Evolutionary conservation across 2,329 filamentous ascomycete species (phyloP).

Genomic region (Lecanicillium sp.): DNA sequence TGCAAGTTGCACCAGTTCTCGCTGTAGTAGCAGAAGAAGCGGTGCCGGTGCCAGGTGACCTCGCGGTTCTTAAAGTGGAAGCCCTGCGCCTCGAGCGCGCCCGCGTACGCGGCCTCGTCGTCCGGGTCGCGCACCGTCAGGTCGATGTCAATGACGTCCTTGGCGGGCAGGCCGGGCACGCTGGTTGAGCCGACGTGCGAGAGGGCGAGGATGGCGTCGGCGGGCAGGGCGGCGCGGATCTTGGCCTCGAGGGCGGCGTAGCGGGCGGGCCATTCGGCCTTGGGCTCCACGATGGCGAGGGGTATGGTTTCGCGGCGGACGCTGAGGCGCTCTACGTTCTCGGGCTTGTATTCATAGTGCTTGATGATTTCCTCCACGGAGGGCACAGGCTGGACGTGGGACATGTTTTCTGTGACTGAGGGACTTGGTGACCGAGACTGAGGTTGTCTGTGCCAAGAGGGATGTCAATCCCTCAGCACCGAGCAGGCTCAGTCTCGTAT

Average conservation of each 20-base stretch:
- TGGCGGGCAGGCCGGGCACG: constrained; percentile 37
- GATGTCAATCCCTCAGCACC: neutral
- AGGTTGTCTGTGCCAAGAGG: neutral
- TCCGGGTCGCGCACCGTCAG: constrained; percentile 31
- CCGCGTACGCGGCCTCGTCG: constrained; percentile 33
- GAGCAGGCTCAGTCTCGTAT: neutral
- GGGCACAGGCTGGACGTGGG: neutral
- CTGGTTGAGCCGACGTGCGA: constrained; percentile 41
- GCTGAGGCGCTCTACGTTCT: constrained; percentile 11
- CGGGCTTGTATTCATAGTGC: constrained; percentile 10
- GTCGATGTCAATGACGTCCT: constrained; percentile 43
- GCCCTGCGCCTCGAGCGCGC: constrained; percentile 31
- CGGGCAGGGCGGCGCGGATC: constrained; percentile 25
- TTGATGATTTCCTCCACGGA: constrained; percentile 3
- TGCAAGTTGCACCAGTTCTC: constrained; percentile 36
- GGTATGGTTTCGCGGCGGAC: constrained; percentile 8
- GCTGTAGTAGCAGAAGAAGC: constrained; percentile 29
- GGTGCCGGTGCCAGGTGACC: constrained; percentile 37
- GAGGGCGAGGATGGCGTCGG: constrained; percentile 26
- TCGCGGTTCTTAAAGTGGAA: constrained; percentile 38
- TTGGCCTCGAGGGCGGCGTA: constrained; percentile 22
- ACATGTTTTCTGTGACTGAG: neutral
- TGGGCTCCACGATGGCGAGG: constrained; percentile 12
- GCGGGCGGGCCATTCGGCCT: constrained; percentile 10
- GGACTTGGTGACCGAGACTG: neutral